Conservation (phyloP, 163 green algal species). For the Smithsoniella earleae region DNA sequence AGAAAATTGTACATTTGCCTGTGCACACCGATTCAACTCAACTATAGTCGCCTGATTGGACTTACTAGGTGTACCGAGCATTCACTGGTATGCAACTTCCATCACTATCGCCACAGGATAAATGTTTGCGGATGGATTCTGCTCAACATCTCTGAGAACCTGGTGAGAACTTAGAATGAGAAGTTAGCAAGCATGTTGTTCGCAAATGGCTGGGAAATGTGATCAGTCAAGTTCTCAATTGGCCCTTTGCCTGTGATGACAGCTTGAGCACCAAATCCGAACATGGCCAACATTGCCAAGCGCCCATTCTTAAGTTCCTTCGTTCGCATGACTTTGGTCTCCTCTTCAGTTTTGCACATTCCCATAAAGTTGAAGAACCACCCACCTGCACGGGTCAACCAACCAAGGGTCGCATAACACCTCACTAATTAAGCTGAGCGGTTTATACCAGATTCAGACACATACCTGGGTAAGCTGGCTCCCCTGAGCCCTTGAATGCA, state of each 20-base stretch:
- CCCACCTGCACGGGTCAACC: constrained; percentile 46
- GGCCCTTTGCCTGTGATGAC: constrained; percentile 69
- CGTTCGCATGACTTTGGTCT: constrained; percentile 76
- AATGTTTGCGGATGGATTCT: too few species aligned
- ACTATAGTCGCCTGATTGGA: too few species aligned
- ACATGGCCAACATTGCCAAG: constrained; percentile 68
- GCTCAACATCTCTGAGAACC: too few species aligned
- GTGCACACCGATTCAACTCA: too few species aligned
- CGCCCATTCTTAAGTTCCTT: constrained; percentile 73
- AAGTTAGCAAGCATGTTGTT: constrained; percentile 90
- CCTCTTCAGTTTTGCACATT: constrained; percentile 62
- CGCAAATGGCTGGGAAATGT: constrained; percentile 61
- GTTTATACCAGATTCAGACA: not conserved
- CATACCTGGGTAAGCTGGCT: constrained; percentile 86
- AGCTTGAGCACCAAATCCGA: constrained; percentile 69
- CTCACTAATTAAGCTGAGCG: constrained; percentile 1
- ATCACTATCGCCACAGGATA: too few species aligned
- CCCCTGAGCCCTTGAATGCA: constrained; percentile 75
- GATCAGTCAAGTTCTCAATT: constrained; percentile 72
- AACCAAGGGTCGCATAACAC: too few species aligned
- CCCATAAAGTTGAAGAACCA: constrained; percentile 94
- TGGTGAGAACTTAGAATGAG: too few species aligned
- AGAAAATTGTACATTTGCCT: too few species aligned
- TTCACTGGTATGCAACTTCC: too few species aligned
- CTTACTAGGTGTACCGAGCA: too few species aligned